Conservation (phyloP, 306 rosid genomes). For the Erythrophleum fordii region DNA sequence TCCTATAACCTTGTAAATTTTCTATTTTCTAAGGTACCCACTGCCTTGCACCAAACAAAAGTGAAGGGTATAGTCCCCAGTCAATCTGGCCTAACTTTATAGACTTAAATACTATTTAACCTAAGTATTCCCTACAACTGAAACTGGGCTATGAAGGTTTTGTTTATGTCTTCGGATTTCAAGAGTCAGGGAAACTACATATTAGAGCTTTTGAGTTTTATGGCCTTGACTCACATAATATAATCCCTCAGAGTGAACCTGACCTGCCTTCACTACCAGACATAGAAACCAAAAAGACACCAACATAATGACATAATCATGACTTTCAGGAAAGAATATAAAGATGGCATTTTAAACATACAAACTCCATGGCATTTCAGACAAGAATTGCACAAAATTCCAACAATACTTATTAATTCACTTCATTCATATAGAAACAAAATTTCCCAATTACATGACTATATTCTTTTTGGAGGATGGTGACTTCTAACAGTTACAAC, state of each 20-base stretch:
- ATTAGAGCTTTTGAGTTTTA: background rate
- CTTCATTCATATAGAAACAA: background rate
- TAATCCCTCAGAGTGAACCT: background rate
- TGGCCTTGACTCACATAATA: background rate
- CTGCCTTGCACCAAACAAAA: slow-evolving; percentile 16
- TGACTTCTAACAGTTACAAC: slow-evolving; percentile 19
- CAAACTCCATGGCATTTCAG: slow-evolving; percentile 10
- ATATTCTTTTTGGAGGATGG: background rate
- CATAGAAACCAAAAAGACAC: background rate
- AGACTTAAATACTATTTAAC: background rate
- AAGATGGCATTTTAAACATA: background rate
- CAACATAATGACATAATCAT: background rate
- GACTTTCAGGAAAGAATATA: background rate
- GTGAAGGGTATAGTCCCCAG: background rate
- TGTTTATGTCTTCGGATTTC: background rate
- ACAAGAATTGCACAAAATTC: slow-evolving; percentile 16
- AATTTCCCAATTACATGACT: slow-evolving; percentile 1
- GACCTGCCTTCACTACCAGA: background rate
- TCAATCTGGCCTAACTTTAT: background rate
- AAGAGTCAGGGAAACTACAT: slow-evolving; percentile 7
- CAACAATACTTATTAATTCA: background rate
- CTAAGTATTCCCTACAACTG: background rate
- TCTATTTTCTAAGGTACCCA: background rate
- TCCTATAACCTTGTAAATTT: slow-evolving; percentile 18
- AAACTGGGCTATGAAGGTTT: slow-evolving; percentile 1